phyloP scores from a whole-genome alignment of 768 basidiomycete species.

The Infundibulicybe gibba region DNA sequence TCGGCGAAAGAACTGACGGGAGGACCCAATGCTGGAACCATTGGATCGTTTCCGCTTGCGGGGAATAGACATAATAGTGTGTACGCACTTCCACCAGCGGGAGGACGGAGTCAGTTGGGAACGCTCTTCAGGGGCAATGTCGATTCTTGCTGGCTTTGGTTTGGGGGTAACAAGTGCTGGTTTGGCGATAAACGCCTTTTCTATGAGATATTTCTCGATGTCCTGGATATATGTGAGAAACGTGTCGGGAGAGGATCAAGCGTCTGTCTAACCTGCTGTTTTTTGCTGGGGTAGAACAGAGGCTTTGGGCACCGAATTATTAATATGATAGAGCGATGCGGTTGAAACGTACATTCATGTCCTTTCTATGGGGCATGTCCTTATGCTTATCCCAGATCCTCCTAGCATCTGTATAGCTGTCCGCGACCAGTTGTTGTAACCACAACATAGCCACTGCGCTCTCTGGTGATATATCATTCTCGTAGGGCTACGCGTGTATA shows the following conservation, averaged over 20 bases:
- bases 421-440: conserved; percentile 14
- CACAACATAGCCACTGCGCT: neutral
- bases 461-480: too few species aligned
- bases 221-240: conserved; percentile 3
- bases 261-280: conserved; percentile 7
- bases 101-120: too few species aligned
- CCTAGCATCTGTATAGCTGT: conserved; percentile 12
- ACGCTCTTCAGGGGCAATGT: too few species aligned
- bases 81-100: too few species aligned
- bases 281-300: conserved; percentile 9
- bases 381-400: conserved; percentile 9
- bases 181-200: conserved; percentile 7
- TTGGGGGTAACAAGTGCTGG: neutral
- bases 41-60: too few species aligned
- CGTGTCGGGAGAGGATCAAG: too few species aligned
- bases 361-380: neutral
- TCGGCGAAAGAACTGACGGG: too few species aligned
- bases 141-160: too few species aligned
- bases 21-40: too few species aligned
- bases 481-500: too few species aligned
- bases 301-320: conserved; percentile 2
- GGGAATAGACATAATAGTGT: too few species aligned
- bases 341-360: conserved; percentile 6
- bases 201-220: conserved; percentile 9
- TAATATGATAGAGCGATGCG: neutral